Base-by-base conservation (phyloP, 805 yeast genomes). In the Blastobotrys chiropterorum region DNA sequence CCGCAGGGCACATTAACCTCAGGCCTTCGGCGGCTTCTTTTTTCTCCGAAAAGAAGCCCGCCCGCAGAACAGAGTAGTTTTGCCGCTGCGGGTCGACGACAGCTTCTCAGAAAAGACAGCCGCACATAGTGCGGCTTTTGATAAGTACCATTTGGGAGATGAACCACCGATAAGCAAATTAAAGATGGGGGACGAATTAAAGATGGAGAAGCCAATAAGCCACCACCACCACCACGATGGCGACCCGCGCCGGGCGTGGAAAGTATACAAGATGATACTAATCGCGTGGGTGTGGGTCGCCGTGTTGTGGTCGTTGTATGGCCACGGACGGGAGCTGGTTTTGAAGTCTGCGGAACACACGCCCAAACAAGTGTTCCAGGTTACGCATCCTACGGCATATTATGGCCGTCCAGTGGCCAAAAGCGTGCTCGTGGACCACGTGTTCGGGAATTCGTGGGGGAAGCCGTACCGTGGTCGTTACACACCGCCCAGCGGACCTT, bases 371-470 rank as follows among this genome's bases (percentile, higher is more conserved):
- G 19, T 58, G 20, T 53, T 61, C 46, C 63, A 63, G 47, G 59
- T 62, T n/a, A 15, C 42, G 41, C 49, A 31, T 19, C 52, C 51
- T 3, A 30, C 43, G 5, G 39, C 30, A 22, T 56, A 59, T 34
- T 52, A 51, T 15, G 53, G 49, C 17, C 44, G 56, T 2, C 53
- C 55, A 2, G 59, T 62, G 2, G 50, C 48, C 19, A 38, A 53
- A 1, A 50, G 49, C 38, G 46, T 46, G 0, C 49, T 70, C 11
- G 54, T 61, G 38, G 53, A 55, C 22, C 62, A 59, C 48, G 50
- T 54, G 7, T 71, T 70, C 54, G 72, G 59, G 4, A 61, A 64
- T 56, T 66, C 73, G 7, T 71, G 64, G 57, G 64, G 63, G 46
- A 50, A 57, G 6, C 72, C 74, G 3, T 56, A 58, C 43, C 59